Percentiles rank a stretch among this genome's conserved stretches.
phyloP scores from a whole-genome alignment of 352 stramenopile genomes.

The Pythium brassicae region DNA sequence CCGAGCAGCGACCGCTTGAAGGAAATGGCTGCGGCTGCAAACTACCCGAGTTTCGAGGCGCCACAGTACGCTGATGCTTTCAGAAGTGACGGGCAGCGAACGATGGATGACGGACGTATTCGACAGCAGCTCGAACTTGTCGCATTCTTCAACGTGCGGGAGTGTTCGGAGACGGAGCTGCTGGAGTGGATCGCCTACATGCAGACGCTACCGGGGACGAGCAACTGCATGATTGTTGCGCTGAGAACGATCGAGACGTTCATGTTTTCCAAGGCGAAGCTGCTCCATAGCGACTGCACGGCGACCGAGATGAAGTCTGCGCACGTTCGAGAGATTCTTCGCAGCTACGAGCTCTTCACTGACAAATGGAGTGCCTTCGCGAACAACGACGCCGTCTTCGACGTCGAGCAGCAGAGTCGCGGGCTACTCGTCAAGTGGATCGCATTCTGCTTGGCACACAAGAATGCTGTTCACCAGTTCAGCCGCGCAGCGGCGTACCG shows the following conservation, averaged over 20 bases:
- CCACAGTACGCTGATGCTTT: too few relatives aligned
- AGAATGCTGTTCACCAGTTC: constrained; percentile 21
- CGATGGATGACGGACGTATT: neutral
- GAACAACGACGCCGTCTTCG: constrained; percentile 11
- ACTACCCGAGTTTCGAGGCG: too few relatives aligned
- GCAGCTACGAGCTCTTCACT: constrained; percentile 1
- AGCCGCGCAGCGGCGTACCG: too few relatives aligned
- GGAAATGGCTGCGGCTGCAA: too few relatives aligned
- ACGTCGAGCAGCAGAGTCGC: constrained; percentile 32
- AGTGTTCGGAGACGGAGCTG: neutral
- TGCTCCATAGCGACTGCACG: too few relatives aligned
- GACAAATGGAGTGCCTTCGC: constrained; percentile 11
- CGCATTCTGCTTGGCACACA: constrained; percentile 38
- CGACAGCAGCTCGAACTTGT: neutral
- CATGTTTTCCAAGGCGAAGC: constrained; percentile 17
- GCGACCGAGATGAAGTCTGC: neutral
- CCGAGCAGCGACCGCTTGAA: neutral
- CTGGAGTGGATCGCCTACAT: constrained; percentile 6
- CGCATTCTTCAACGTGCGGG: neutral
- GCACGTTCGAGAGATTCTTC: constrained; percentile 4
- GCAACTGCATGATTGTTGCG: constrained; percentile 1
- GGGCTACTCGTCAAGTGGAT: constrained; percentile 39
- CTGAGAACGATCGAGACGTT: constrained; percentile 28
- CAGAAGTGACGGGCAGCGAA: too few relatives aligned
- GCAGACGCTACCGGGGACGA: neutral